A percentile compares a stretch with the other conserved stretches of the same genome.
Conservation (phyloP, 2,329 filamentous ascomycete species). For the Penicillium sp. region DNA sequence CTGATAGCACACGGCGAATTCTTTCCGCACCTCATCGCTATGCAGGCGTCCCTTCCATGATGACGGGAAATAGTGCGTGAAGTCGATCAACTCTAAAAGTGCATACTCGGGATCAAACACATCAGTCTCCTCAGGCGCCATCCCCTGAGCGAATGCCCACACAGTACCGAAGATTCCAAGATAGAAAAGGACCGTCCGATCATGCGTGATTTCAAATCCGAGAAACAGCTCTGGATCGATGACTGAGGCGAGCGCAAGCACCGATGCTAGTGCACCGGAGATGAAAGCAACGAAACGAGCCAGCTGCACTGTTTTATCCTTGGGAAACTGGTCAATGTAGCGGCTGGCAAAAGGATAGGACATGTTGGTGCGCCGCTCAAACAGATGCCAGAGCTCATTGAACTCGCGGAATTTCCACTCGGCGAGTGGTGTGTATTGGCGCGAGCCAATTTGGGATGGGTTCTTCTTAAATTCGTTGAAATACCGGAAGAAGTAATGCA, state of each 20-base stretch:
- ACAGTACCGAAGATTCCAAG: constrained; percentile 74
- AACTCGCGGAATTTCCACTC: constrained; percentile 99
- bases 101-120: constrained; percentile 92
- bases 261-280: constrained; percentile 75
- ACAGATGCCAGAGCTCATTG: constrained; percentile 91
- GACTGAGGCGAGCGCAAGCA: constrained; percentile 77
- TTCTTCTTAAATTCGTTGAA: constrained; percentile 98
- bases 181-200: constrained; percentile 86
- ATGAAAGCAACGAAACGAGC: constrained; percentile 83
- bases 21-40: constrained; percentile 83
- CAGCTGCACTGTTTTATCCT: constrained; percentile 82
- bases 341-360: constrained; percentile 87
- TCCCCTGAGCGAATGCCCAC: constrained; percentile 76
- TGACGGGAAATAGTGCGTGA: constrained; percentile 83
- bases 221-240: constrained; percentile 87
- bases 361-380: constrained; percentile 84
- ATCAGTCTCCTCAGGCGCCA: constrained; percentile 78
- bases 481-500: constrained; percentile 90
- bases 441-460: constrained; percentile 75
- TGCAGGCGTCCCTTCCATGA: constrained; percentile 89
- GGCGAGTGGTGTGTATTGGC: constrained; percentile 85
- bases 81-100: constrained; percentile 80
- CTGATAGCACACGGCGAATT: constrained; percentile 88
- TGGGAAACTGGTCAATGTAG: constrained; percentile 94
- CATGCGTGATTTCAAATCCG: constrained; percentile 82